Conservation (phyloP, 352 stramenopile species). For the Phytophthora melonis region DNA sequence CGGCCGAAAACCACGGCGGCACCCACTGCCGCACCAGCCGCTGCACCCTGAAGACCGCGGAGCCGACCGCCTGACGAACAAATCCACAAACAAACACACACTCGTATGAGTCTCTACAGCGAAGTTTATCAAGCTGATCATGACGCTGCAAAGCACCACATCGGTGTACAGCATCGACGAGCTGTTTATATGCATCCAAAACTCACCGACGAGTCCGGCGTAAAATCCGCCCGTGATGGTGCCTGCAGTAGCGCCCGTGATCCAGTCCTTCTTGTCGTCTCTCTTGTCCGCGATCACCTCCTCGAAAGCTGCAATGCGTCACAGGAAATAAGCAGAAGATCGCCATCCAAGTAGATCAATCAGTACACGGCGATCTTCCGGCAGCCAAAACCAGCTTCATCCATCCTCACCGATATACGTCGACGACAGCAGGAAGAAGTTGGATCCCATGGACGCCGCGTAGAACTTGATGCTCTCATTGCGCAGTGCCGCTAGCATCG, state of each 20-base stretch:
- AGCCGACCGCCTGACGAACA: constrained; percentile 63
- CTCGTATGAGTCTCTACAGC: not conserved
- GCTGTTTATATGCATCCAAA: not conserved
- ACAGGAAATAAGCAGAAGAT: not conserved
- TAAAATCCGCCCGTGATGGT: constrained; percentile 80
- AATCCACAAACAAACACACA: not conserved
- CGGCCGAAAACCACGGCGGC: constrained; percentile 69
- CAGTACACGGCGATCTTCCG: not conserved
- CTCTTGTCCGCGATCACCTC: constrained; percentile 80
- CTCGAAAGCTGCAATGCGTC: constrained; percentile 59
- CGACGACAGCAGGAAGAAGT: constrained; percentile 86
- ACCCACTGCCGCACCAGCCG: constrained; percentile 66
- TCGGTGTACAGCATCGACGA: not conserved
- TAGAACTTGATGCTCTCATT: constrained; percentile 88
- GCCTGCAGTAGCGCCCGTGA: constrained; percentile 63
- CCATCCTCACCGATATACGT: constrained; percentile 77
- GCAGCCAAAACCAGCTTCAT: not conserved
- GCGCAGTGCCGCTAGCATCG: constrained; percentile 67
- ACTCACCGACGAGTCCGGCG: constrained; percentile 69
- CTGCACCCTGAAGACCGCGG: constrained; percentile 72
- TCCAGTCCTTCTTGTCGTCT: constrained; percentile 65
- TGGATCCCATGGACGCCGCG: constrained; percentile 83
- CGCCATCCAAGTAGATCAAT: not conserved
- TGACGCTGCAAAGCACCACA: no score
- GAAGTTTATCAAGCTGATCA: not conserved